These are phyloP conservation scores for Neoarthrinium moseri DNA, from an alignment of 2,329 filamentous ascomycete genomes.

Conservation along the genomic window DNA sequence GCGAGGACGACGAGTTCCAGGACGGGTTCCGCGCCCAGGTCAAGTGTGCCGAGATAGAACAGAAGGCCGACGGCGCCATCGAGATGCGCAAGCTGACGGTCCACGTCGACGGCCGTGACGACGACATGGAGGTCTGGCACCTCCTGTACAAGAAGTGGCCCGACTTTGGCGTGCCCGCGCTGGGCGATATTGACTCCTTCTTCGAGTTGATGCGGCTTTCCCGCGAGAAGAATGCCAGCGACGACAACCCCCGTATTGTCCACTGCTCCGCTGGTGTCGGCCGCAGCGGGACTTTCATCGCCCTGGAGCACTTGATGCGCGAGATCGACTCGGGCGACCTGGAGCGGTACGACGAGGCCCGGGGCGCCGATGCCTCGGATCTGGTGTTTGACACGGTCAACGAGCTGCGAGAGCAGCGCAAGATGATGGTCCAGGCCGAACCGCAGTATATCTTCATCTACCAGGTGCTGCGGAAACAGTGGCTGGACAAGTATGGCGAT, in stretches of 20 bases:
- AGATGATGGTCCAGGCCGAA: conserved; percentile 93
- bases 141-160: conserved; percentile 86
- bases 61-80: conserved; percentile 57
- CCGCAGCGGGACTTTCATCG: conserved; percentile 92
- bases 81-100: conserved; percentile 74
- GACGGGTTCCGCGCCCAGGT: conserved; percentile 70
- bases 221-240: conserved; percentile 51
- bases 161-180: conserved; percentile 79
- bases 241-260: conserved; percentile 73
- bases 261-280: conserved; percentile 93
- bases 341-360: conserved; percentile 38
- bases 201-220: conserved; percentile 69
- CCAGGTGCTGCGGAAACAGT: conserved; percentile 74
- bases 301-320: conserved; percentile 84
- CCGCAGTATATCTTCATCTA: conserved; percentile 86
- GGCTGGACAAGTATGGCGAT: conserved; percentile 62
- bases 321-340: conserved; percentile 77
- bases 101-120: conserved; percentile 43
- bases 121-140: conserved; percentile 64
- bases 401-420: conserved; percentile 77
- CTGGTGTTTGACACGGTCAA: conserved; percentile 79
- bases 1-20: conserved; percentile 62
- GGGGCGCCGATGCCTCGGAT: conserved; percentile 44
- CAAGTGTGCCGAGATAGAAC: conserved; percentile 60
- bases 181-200: conserved; percentile 66